Evolutionary conservation across 495 filamentous ascomycete genomes (phyloP).

Genomic region (Amniculicola lignicola): DNA sequence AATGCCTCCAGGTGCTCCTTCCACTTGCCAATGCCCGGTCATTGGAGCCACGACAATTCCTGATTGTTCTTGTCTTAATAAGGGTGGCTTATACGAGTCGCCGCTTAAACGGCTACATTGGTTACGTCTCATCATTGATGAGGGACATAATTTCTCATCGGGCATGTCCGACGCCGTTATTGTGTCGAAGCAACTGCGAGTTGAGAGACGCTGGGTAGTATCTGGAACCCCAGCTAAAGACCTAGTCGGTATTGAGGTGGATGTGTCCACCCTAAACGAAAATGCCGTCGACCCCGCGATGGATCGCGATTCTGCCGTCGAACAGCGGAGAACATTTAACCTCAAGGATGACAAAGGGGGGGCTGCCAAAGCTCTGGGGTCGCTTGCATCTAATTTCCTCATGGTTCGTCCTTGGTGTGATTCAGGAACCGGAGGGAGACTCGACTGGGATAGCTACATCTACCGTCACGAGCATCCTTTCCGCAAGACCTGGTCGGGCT

Average conservation of each 20-base stretch:
- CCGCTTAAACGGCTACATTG: constrained; percentile 71
- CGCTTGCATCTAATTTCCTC: constrained; percentile 70
- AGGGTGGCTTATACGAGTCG: constrained; percentile 50
- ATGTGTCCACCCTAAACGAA: constrained; percentile 46
- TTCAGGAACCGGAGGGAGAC: constrained; percentile 45
- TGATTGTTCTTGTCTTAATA: constrained; percentile 45
- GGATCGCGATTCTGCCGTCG: constrained; percentile 33
- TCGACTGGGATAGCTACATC: constrained; percentile 72
- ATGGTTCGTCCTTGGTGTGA: constrained; percentile 74
- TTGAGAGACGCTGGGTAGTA: constrained; percentile 81
- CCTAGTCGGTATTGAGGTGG: constrained; percentile 70
- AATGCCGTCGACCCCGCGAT: constrained; percentile 30
- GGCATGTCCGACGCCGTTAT: constrained; percentile 62
- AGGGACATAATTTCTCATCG: constrained; percentile 74
- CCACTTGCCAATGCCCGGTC: constrained; percentile 44
- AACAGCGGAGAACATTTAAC: constrained; percentile 36
- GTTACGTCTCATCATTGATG: constrained; percentile 84
- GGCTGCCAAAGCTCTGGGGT: constrained; percentile 62
- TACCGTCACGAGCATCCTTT: constrained; percentile 59
- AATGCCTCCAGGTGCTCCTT: constrained; percentile 22
- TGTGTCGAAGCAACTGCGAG: constrained; percentile 63
- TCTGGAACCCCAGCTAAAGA: constrained; percentile 86
- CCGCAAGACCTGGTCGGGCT: constrained; percentile 43
- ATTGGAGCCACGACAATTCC: constrained; percentile 44
- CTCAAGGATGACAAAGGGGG: constrained; percentile 27